Evolutionary conservation across 345 rosid genomes (phyloP).

Genomic region (Camelina laxa): DNA sequence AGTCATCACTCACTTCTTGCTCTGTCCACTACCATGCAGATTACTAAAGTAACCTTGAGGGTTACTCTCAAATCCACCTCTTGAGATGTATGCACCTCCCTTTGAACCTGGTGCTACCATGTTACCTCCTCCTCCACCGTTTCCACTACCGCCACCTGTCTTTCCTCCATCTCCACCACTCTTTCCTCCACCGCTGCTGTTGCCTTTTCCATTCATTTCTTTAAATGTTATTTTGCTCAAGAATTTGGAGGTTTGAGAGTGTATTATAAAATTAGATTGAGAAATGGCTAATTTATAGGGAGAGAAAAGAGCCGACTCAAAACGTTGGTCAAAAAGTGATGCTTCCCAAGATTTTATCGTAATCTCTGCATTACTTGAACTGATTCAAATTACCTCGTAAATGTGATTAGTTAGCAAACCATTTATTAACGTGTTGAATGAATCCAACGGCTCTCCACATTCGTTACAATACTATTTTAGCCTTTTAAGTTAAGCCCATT

Average conservation of each 20-base stretch:
- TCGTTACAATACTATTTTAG: not conserved
- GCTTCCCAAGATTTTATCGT: conserved; percentile 24
- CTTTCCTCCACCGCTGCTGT: not conserved
- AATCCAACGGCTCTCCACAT: not conserved
- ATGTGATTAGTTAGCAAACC: not conserved
- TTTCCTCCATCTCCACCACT: not conserved
- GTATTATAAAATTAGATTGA: not conserved
- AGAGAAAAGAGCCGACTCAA: not conserved
- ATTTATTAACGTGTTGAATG: not conserved
- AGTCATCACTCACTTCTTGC: conserved; percentile 25
- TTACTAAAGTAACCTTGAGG: conserved; percentile 30
- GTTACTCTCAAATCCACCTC: conserved; percentile 29
- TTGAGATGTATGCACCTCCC: conserved; percentile 12
- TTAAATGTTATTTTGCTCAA: not conserved
- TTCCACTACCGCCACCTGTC: not conserved
- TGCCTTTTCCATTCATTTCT: conserved; percentile 26
- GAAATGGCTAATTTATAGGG: conserved; percentile 14
- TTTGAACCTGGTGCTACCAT: conserved; percentile 33
- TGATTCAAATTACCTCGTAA: conserved; percentile 15
- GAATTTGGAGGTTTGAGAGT: not conserved
- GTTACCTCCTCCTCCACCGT: not conserved
- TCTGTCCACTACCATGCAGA: conserved; percentile 29
- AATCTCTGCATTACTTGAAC: not conserved
- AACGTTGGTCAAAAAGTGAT: not conserved
- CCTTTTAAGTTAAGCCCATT: not conserved